These are phyloP conservation scores for Diplodia mutila DNA, from an alignment of 2,329 filamentous ascomycete genomes.

Conservation along the genomic window DNA sequence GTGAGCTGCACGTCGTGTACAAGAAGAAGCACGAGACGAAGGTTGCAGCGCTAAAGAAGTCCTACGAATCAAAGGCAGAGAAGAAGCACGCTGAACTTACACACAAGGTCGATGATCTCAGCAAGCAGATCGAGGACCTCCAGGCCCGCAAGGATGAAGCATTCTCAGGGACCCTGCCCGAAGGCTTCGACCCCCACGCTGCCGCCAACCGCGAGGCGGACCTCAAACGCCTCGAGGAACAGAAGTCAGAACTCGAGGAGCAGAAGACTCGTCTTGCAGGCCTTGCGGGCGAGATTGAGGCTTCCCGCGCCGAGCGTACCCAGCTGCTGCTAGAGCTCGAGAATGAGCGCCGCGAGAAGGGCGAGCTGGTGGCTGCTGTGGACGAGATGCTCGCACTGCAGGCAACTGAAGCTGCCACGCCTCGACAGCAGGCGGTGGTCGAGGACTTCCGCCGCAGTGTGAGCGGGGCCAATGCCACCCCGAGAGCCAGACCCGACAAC, in stretches of 20 bases:
- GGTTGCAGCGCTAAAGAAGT: slow-evolving; percentile 81
- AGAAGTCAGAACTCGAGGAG: slow-evolving; percentile 69
- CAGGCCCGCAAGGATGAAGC: slow-evolving; percentile 67
- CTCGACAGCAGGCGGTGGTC: slow-evolving; percentile 2
- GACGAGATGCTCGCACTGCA: slow-evolving; percentile 81
- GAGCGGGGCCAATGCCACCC: slow-evolving; percentile 28
- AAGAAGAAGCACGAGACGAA: slow-evolving; percentile 98
- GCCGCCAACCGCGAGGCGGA: slow-evolving; percentile 41
- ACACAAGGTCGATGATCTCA: slow-evolving; percentile 67
- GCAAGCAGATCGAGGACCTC: slow-evolving; percentile 75
- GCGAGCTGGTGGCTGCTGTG: slow-evolving; percentile 77
- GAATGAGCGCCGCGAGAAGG: slow-evolving; percentile 78
- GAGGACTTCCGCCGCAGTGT: slow-evolving; percentile 59
- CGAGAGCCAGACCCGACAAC: slow-evolving; percentile 22
- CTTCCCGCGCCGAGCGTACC: slow-evolving; percentile 71
- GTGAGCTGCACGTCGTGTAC: slow-evolving; percentile 89
- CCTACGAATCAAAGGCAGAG: slow-evolving; percentile 84
- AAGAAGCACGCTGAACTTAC: slow-evolving; percentile 84
- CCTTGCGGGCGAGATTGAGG: slow-evolving; percentile 71
- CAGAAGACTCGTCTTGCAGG: slow-evolving; percentile 75
- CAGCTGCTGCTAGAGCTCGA: slow-evolving; percentile 68
- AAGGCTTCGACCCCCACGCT: slow-evolving; percentile 3
- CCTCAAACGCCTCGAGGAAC: slow-evolving; percentile 60
- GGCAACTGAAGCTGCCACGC: slow-evolving; percentile 44
- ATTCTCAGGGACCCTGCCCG: slow-evolving; percentile 49